These are phyloP conservation scores for Nothophoma quercina DNA, from an alignment of 2,329 filamentous ascomycete genomes.

Conservation along the genomic window DNA sequence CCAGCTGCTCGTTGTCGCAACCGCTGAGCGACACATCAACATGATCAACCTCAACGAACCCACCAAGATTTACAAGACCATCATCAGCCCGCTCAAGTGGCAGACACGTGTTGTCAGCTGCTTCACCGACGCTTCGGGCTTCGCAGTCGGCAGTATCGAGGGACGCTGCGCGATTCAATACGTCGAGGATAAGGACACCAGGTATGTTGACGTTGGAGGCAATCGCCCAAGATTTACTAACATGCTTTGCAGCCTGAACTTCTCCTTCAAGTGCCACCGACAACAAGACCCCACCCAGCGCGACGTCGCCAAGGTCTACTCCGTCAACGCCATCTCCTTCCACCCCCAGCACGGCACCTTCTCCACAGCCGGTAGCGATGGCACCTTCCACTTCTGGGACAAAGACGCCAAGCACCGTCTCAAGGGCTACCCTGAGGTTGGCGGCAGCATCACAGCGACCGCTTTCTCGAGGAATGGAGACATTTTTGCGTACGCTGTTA, in stretches of 20 bases:
- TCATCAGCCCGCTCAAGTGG: slow-evolving; percentile 97
- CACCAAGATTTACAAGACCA: slow-evolving; percentile 90
- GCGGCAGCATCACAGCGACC: slow-evolving; percentile 85
- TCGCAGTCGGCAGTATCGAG: slow-evolving; percentile 95
- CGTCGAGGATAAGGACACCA: slow-evolving; percentile 91
- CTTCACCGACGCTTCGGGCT: slow-evolving; percentile 90
- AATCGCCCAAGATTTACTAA: too few species aligned
- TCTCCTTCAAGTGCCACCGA: slow-evolving; percentile 99
- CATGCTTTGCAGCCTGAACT: slow-evolving; percentile 70
- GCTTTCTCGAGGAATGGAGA: slow-evolving; percentile 87
- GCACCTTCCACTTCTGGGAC: slow-evolving; percentile 97
- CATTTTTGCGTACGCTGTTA: slow-evolving; percentile 71
- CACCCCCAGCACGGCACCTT: slow-evolving; percentile 98
- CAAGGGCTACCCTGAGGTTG: slow-evolving; percentile 70
- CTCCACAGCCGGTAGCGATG: slow-evolving; percentile 92
- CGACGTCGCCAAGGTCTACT: slow-evolving; percentile 87
- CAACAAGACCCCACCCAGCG: slow-evolving; percentile 69
- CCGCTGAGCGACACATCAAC: slow-evolving; percentile 95
- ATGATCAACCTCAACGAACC: slow-evolving; percentile 91
- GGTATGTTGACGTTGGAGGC: slow-evolving; percentile 55
- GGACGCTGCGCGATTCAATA: slow-evolving; percentile 98
- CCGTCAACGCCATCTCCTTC: slow-evolving; percentile 97
- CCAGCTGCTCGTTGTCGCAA: slow-evolving; percentile 88
- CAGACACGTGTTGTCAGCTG: slow-evolving; percentile 95
- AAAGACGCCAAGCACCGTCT: slow-evolving; percentile 62